phyloP scores from a whole-genome alignment of 2,329 filamentous ascomycete genomes.

The Zasmidium citrigriseum region DNA sequence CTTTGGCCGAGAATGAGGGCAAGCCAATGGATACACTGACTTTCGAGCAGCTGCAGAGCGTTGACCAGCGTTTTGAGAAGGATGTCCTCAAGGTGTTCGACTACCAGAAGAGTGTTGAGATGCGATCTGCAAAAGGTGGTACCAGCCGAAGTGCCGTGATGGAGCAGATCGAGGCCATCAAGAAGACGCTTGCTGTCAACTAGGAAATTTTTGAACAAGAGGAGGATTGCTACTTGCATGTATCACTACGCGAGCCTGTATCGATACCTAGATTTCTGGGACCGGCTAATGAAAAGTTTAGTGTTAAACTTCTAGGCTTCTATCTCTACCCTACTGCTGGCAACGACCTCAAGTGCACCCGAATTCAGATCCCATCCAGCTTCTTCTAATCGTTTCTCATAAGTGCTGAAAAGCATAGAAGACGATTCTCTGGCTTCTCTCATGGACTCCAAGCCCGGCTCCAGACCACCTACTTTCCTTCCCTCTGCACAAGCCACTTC shows the following conservation, averaged over 20 bases:
- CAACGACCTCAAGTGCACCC: slow-evolving; percentile 66
- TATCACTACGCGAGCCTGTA: not conserved
- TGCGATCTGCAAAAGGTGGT: slow-evolving; percentile 73
- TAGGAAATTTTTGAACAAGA: not conserved
- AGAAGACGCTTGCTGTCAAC: slow-evolving; percentile 37
- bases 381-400: slow-evolving; percentile 43
- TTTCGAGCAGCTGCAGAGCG: slow-evolving; percentile 64
- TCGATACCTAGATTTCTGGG: not conserved
- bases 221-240: not conserved
- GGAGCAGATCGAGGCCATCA: slow-evolving; percentile 62
- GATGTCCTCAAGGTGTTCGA: slow-evolving; percentile 73
- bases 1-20: slow-evolving; percentile 66
- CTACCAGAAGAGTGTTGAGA: slow-evolving; percentile 81
- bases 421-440: slow-evolving; percentile 39
- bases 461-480: not conserved
- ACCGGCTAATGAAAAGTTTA: not conserved
- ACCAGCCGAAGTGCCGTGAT: slow-evolving; percentile 70
- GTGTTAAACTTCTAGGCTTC: slow-evolving; percentile 2
- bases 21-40: slow-evolving; percentile 71
- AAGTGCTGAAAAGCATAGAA: slow-evolving; percentile 46
- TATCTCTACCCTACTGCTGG: slow-evolving; percentile 44
- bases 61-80: slow-evolving; percentile 69
- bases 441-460: not conserved
- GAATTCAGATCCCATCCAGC: slow-evolving; percentile 68
- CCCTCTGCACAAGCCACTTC: slow-evolving; percentile 5